These are phyloP conservation scores for Adansonia madagascariensis DNA, from an alignment of 441 rosid genomes.

Conservation along the genomic window DNA sequence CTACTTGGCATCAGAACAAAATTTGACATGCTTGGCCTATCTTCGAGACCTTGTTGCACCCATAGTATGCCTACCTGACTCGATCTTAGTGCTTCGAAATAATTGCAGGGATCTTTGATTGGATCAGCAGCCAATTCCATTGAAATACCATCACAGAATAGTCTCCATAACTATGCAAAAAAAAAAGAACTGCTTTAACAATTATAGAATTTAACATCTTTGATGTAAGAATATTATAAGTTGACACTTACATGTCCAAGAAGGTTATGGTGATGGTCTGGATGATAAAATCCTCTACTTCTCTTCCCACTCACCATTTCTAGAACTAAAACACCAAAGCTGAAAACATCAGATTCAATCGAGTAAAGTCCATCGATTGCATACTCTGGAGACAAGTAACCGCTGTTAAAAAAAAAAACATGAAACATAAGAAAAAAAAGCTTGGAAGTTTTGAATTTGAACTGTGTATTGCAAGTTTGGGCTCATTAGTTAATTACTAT, in stretches of 20 bases:
- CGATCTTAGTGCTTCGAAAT: constrained; percentile 19
- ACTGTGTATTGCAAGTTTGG: not conserved
- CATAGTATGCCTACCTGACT: constrained; percentile 34
- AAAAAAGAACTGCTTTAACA: not conserved
- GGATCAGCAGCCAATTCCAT: not conserved
- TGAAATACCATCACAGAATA: not conserved
- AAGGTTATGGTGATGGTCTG: constrained; percentile 33
- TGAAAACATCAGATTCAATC: constrained; percentile 36
- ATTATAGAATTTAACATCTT: not conserved
- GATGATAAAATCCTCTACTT: constrained; percentile 33
- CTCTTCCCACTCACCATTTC: constrained; percentile 38
- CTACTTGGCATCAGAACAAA: constrained; percentile 37
- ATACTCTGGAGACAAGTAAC: constrained; percentile 6
- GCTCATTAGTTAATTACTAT: constrained; percentile 38
- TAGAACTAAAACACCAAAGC: constrained; percentile 39
- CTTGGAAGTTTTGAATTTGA: not conserved
- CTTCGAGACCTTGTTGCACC: constrained; percentile 28
- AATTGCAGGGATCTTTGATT: not conserved
- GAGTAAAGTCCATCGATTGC: constrained; percentile 36
- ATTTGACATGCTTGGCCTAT: constrained; percentile 33
- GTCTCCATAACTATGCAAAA: not conserved
- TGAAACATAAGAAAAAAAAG: not conserved
- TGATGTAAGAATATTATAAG: not conserved
- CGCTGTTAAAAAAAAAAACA: not conserved
- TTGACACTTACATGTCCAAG: constrained; percentile 40